Percentiles rank a stretch among this genome's conserved stretches.
These are phyloP conservation scores for Cucumis sativus DNA, from an alignment of 306 rosid genomes.

Conservation along the genomic window DNA sequence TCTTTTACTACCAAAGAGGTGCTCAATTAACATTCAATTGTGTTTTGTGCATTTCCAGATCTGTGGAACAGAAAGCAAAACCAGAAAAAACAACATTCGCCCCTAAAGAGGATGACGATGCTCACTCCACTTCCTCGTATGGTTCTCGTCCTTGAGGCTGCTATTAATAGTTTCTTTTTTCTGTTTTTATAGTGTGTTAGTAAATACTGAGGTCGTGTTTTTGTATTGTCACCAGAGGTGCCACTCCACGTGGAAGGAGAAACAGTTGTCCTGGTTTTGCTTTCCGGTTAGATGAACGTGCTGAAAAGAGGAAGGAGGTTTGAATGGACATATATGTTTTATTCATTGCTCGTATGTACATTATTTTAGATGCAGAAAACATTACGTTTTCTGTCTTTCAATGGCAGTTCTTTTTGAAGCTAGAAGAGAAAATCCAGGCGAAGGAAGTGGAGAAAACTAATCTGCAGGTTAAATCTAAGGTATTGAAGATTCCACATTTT, in stretches of 20 bases:
- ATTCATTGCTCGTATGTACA: background rate
- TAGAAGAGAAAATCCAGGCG: conserved; percentile 90
- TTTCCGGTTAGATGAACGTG: conserved; percentile 83
- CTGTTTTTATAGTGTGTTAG: background rate
- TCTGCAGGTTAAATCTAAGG: conserved; percentile 83
- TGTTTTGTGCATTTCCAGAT: conserved; percentile 28
- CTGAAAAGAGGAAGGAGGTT: conserved; percentile 94
- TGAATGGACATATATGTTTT: conserved; percentile 5
- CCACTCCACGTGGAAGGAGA: conserved; percentile 29
- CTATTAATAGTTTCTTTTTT: background rate
- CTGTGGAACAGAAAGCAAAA: conserved; percentile 33
- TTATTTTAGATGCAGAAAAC: background rate
- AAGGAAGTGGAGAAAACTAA: conserved; percentile 76
- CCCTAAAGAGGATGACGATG: conserved; percentile 59
- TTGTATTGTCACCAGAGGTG: conserved; percentile 33
- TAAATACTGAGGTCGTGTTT: background rate
- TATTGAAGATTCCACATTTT: conserved; percentile 4
- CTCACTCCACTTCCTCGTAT: conserved; percentile 72
- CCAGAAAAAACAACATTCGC: conserved; percentile 28
- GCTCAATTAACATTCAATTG: background rate
- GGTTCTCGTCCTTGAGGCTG: conserved; percentile 16
- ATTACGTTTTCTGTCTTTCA: background rate
- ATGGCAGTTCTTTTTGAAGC: conserved; percentile 70
- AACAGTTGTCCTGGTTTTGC: conserved; percentile 55
- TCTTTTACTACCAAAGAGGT: background rate